A percentile compares a stretch with the other conserved stretches of the same genome.
Conservation (phyloP, 2,329 filamentous ascomycete genomes). For the Fusarium sp. region DNA sequence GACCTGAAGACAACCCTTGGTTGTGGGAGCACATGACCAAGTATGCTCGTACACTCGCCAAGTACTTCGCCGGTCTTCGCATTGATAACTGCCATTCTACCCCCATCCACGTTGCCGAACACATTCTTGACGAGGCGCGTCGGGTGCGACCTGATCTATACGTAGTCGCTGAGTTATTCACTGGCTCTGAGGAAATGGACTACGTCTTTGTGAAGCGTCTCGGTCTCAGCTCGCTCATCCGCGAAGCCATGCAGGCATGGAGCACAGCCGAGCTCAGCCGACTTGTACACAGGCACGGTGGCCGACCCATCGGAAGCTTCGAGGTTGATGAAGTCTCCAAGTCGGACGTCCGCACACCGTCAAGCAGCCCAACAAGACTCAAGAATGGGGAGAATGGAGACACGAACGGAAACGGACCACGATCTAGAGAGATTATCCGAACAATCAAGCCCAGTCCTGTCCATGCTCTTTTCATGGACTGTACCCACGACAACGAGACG, state of each 20-base stretch:
- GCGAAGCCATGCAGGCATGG: conserved; percentile 99
- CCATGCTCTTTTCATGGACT: conserved; percentile 98
- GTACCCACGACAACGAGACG: conserved; percentile 97
- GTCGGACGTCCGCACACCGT: conserved; percentile 58
- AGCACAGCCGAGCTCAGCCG: conserved; percentile 92
- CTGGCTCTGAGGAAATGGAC: conserved; percentile 94
- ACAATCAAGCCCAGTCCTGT: conserved; percentile 89
- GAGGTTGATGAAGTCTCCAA: conserved; percentile 88
- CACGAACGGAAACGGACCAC: conserved; percentile 47
- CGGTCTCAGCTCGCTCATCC: conserved; percentile 89
- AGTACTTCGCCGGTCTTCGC: conserved; percentile 93
- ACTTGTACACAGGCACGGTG: conserved; percentile 92
- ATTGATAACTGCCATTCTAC: conserved; percentile 99
- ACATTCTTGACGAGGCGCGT: conserved; percentile 93
- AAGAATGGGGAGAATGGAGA: conserved; percentile 34
- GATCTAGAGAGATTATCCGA: conserved; percentile 74
- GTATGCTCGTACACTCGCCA: conserved; percentile 92
- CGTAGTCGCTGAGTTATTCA: conserved; percentile 94
- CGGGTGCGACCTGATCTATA: conserved; percentile 87
- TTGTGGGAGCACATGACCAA: conserved; percentile 96
- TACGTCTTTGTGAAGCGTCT: conserved; percentile 95
- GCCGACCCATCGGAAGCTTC: conserved; percentile 95
- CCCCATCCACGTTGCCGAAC: conserved; percentile 91
- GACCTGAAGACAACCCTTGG: conserved; percentile 87
- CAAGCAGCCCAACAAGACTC: conserved; percentile 47